A percentile compares a stretch with the other conserved stretches of the same genome.
Evolutionary conservation across 805 yeast genomes (phyloP).

Genomic region (Saccharomycopsis sp.): DNA sequence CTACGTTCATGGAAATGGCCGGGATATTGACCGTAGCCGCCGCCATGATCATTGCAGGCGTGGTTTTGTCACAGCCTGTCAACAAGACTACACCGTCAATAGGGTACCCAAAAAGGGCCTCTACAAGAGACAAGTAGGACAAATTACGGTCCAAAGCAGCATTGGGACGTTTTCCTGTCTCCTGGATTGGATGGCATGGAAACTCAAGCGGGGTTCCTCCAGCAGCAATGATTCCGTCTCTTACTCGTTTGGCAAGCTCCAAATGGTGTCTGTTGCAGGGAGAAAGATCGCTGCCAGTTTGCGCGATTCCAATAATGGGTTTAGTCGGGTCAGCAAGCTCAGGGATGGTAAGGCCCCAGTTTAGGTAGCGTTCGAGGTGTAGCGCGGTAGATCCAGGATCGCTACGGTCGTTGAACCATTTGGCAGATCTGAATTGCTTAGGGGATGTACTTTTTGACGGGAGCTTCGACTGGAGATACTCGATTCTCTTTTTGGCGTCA

Average conservation of each 20-base stretch:
- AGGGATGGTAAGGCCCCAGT: constrained; percentile 24
- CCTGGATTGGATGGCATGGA: constrained; percentile 26
- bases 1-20: constrained; percentile 46
- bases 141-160: constrained; percentile 24
- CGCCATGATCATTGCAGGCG: constrained; percentile 50
- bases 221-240: constrained; percentile 24
- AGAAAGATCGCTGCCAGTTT: constrained; percentile 22
- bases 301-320: constrained; percentile 22
- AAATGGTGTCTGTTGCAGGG: constrained; percentile 26
- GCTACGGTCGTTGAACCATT: constrained; percentile 24
- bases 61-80: constrained; percentile 41
- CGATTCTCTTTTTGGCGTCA: constrained; percentile 21
- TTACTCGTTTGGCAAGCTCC: constrained; percentile 23
- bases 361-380: constrained; percentile 25
- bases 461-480: constrained; percentile 11
- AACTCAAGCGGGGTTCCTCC: constrained; percentile 25
- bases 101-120: constrained; percentile 24
- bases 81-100: constrained; percentile 25
- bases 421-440: constrained; percentile 19
- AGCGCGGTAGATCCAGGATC: constrained; percentile 25
- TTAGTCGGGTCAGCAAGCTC: constrained; percentile 18
- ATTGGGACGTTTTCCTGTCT: constrained; percentile 25
- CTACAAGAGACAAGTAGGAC: constrained; percentile 24
- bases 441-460: background rate
- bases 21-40: constrained; percentile 49